Evolutionary conservation across 2,329 filamentous ascomycete genomes (phyloP).

Genomic region (Aspergillus candidus): DNA sequence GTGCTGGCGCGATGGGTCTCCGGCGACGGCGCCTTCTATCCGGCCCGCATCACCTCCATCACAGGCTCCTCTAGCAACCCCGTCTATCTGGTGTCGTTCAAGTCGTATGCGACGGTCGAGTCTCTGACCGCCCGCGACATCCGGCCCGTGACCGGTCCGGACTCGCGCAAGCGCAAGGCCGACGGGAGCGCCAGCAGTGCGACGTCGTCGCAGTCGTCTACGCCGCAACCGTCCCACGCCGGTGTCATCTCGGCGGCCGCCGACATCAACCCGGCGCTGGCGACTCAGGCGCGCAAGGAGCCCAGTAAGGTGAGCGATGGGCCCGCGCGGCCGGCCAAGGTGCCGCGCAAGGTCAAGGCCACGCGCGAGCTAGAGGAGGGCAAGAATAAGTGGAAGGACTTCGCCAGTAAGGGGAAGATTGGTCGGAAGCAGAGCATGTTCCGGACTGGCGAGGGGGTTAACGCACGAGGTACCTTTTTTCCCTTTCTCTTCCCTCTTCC

Average conservation of each 20-base stretch:
- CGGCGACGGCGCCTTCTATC: constrained; percentile 85
- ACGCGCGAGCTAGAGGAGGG: constrained; percentile 85
- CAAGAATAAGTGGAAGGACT: constrained; percentile 94
- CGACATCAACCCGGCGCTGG: constrained; percentile 59
- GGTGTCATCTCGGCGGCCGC: constrained; percentile 61
- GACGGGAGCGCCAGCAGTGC: constrained; percentile 60
- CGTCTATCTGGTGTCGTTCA: constrained; percentile 93
- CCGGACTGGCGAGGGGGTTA: constrained; percentile 77
- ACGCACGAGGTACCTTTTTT: constrained; percentile 65
- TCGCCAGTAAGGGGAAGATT: constrained; percentile 65
- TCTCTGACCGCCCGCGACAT: constrained; percentile 78
- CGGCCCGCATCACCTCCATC: constrained; percentile 85
- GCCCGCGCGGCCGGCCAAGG: constrained; percentile 57
- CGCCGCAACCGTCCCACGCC: constrained; percentile 38
- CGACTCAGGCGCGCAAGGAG: constrained; percentile 59
- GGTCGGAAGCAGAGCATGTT: constrained; percentile 97
- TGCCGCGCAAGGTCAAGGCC: constrained; percentile 73
- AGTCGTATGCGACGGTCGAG: constrained; percentile 75
- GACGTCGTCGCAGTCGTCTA: constrained; percentile 36
- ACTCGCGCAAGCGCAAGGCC: constrained; percentile 75
- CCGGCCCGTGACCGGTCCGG: constrained; percentile 62
- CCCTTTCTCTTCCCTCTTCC: constrained; percentile 1
- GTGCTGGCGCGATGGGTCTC: constrained; percentile 87
- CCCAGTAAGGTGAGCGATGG: constrained; percentile 58
- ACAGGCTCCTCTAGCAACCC: constrained; percentile 87